Evolutionary conservation across 2,329 filamentous ascomycete species (phyloP), one percentile per base, ranked within the genome.

Genomic region (Aspergillus nomiae): DNA sequence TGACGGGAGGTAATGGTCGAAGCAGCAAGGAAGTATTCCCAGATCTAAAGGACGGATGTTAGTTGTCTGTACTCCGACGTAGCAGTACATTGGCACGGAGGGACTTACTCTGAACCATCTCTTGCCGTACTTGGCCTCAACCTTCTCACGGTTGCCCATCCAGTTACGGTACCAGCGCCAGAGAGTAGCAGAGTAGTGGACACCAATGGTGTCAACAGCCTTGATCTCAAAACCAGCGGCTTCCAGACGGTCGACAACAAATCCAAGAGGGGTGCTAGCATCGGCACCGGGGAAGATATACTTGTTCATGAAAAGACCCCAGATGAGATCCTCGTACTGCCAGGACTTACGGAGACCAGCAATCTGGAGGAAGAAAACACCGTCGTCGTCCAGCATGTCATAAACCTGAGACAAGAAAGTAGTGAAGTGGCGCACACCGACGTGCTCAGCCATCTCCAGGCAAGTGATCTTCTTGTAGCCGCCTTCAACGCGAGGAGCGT

Each of bases 241-340:
- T 83, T 99, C 95, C 24, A 97, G 87, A 76, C 88, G 89, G 79
- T 92, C 88, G 71, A 96, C 84, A 73, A 95, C 92, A 81, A 90
- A 95, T 70, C 92, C 92, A 56, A 99, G 88, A 58, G 95, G 95
- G 63, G 93, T 96, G 50, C 92, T 96, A 58, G 95, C 95, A 77
- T 98, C 95, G 58, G 95, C 95, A 77, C 95, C 95, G 38, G 94
- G 95, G 87, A 98, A 98, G 78, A 98, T 86, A 81, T 98, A 97
- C 84, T 97, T 97, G 89, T 98, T 98, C 93, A 98, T 96, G 87
- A 97, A 98, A 54, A 98, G 86, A 77, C 95, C 95, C 95, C 95
- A 98, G 79, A 94, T 91, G 58, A 97, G 87, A 82, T 98, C 94
- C 85, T 98, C 94, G 76, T 97, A 98, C 81, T 98, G 95, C 95